Conservation (phyloP, 495 filamentous ascomycete species). For the Bacidia gigantensis region DNA sequence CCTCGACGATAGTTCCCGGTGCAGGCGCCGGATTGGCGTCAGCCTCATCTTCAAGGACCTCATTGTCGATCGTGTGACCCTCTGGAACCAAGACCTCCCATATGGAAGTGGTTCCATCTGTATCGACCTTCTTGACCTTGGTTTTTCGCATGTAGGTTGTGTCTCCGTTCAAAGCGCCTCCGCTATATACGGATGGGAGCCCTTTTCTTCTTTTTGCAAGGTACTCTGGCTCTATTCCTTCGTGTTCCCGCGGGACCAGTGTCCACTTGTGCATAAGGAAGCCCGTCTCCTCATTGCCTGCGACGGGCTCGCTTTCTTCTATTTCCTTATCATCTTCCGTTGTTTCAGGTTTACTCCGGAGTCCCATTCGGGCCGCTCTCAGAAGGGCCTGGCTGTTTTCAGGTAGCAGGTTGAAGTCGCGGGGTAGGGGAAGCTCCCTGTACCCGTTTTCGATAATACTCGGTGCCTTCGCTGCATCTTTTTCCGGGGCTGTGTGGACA, state of each 20-base stretch:
- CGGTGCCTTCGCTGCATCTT: conserved; percentile 33
- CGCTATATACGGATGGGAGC: conserved; percentile 41
- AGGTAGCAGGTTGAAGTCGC: conserved; percentile 68
- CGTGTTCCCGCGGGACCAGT: conserved; percentile 59
- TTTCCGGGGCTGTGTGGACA: conserved; percentile 49
- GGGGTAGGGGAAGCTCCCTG: conserved; percentile 61
- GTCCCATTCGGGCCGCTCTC: conserved; percentile 53
- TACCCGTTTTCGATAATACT: conserved; percentile 42
- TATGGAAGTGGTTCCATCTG: conserved; percentile 62
- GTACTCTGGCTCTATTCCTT: conserved; percentile 63
- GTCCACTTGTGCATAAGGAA: conserved; percentile 48
- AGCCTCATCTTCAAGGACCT: conserved; percentile 52
- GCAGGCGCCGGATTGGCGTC: conserved; percentile 34
- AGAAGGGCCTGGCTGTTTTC: conserved; percentile 73
- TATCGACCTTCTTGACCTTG: conserved; percentile 62
- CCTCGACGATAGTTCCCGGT: conserved; percentile 47
- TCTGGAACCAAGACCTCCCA: conserved; percentile 70
- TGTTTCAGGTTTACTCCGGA: conserved; percentile 24
- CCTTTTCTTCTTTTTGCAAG: conserved; percentile 78
- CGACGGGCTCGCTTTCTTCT: conserved; percentile 39
- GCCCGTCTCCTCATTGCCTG: conserved; percentile 24
- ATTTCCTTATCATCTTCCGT: conserved; percentile 26
- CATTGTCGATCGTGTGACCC: conserved; percentile 68
- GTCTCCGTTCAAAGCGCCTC: conserved; percentile 25
- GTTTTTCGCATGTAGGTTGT: conserved; percentile 49